Evolutionary conservation across 169 alveolate species (phyloP), one percentile per base, ranked within the genome.

Genomic region (Plasmodium reichenowi): DNA sequence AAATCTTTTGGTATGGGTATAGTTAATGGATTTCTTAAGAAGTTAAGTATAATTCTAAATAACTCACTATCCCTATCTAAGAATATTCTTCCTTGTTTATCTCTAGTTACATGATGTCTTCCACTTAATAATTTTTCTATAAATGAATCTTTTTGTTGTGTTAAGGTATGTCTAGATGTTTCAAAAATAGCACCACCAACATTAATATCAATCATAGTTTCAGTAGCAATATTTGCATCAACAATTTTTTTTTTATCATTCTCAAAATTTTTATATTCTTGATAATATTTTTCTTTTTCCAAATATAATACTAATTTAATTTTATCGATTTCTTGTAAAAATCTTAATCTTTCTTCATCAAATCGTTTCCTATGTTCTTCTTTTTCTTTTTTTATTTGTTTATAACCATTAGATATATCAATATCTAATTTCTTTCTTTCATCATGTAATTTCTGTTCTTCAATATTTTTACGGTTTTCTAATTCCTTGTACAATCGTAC

Each of bases 151-250:
- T 88, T 92, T 86, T 96, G 98, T 24, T 92, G 92, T 8, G 95
- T 80, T 43, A 96, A 89, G 22, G 97, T 96, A 58, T 95, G 96
- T 38, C 97, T 76, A 12, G 98, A 94, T 1, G 98, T 94, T 74
- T 96, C 98, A 68, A 95, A 96, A 13, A 94, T 80, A 12, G 94
- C 97, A 0, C 98, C 98, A 3, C 98, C 98, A 5, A 96, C 97
- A 62, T 96, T 96, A 13, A 96, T 75, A 83, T 95, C 97, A 2
- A 95, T 94, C 94, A 96, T 94, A 5, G 97, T 94, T 91, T 96
- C 97, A 2, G 97, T 91, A 32, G 98, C 98, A 26, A 94, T 89
- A 54, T 94, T 94, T 54, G 93, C 89, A 73, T 94, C 96, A 29
- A 94, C 92, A 54, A 94, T 93, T 75, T 94, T 94, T 50, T 94